Evolutionary conservation across 129 eudicot species (phyloP), one percentile per base, ranked within the genome.

Genomic region (Ambrosia artemisiifolia): DNA sequence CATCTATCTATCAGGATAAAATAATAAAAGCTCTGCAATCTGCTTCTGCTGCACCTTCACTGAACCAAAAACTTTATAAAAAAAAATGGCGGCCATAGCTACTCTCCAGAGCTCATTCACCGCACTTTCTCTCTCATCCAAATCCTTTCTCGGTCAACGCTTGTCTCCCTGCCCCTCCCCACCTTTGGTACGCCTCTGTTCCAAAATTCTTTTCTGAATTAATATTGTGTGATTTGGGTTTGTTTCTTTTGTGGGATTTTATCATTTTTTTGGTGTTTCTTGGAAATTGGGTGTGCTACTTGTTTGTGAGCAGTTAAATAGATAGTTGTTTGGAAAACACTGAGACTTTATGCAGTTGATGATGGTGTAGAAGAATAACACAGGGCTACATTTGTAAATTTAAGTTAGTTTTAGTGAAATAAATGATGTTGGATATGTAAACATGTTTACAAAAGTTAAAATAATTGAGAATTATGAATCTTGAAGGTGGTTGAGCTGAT

Each of bases 101-200:
- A 73, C 88, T 34, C 92, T 93, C 19, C 95, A 93, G 72, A 89
- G 88, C 92, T 89, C 95, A 32, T 93, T 93, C 38, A 85, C 95
- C 20, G 77, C 86, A 42, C 88, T 93, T 72, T 85, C 86, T 78
- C 84, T 93, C 70, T 87, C 96, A 34, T 73, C 95, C 46, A 92
- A 73, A 55, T 87, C 92, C 33, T 84, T 85, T 71, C 73, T 92
- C 7, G 96, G 96, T 74, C 94, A 88, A 76, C 89, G 88, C 70
- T 33, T 92, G 69, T 79, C 89, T 11, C 84, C 88, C 18, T 73
- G 85, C 34, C 30, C 80, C 59, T 13, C 75, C 54, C 68, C 84
- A 7, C 83, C 89, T 35, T 77, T 51, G 88, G 92, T 89, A 67
- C 69, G 55, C 67, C 61, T 5, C 62, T 65, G 36, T 47, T 0